Base-by-base conservation (phyloP, 176 grass and related monocot species). In the Phoenix roebelenii region DNA sequence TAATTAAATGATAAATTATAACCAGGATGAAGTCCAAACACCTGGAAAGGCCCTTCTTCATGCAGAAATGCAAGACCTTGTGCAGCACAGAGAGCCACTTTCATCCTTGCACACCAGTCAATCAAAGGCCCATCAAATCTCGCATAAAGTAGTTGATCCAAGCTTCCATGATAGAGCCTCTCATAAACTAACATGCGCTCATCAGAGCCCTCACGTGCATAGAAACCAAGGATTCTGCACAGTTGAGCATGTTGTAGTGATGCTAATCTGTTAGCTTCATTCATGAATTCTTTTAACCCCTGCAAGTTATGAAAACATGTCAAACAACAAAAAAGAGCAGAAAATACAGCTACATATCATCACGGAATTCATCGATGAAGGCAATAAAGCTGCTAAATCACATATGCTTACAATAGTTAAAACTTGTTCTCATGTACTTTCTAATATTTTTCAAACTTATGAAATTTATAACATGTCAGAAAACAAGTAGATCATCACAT, bases 11-110 rank as follows among this genome's bases (percentile, higher is more conserved):
- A 44, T 44, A 44, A 44, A 79, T 63, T 22, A 50, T 17, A 44
- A 44, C 28, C 44, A 51, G 18, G 56, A 15, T 44, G 35, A 44
- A 44, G 28, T 44, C 9, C 4, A 58, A 20, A 60, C 62, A 92
- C 93, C 87, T 98, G 94, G 82, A 98, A 98, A 64, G 94, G 94
- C n/a, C 94, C 94, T 89, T 98, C 94, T 50, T 98, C 94, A 52
- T 93, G 94, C 35, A 98, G 75, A 65, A 98, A 98, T 72, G 88
- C 88, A 51, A 98, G 76, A 66, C 94, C 94, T 67, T 65, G 77
- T 60, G 94, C 94, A 74, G 94, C 84, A 56, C 73, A 80, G 5
- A 98, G 61, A 3, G 94, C 88, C 68, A 98, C 84, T 57, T 92
- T 98, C 69, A 98, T 83, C 55, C 94, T 70, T 30, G 82, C 83